Conservation (phyloP, 345 rosid species). For the Conringia planisiliqua region DNA sequence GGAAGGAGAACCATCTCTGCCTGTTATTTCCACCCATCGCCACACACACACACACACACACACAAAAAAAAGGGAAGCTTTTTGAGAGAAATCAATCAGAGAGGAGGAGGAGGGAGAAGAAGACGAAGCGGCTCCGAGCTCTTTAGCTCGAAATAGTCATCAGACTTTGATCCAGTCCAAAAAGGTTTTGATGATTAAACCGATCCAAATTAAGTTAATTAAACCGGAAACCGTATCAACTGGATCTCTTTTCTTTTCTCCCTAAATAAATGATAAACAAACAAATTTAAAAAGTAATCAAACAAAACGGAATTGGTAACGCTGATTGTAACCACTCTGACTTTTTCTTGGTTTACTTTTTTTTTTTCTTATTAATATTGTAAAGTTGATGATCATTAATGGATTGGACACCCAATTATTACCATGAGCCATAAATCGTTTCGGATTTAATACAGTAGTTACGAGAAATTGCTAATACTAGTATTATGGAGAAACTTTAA, state of each 20-base stretch:
- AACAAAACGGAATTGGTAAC: slow-evolving; percentile 11
- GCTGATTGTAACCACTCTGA: slow-evolving; percentile 3
- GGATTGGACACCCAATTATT: neutral
- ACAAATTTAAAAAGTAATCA: neutral
- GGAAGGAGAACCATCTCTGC: slow-evolving; percentile 66
- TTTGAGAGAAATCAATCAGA: neutral
- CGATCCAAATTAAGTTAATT: neutral
- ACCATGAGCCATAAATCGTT: neutral
- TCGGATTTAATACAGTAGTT: neutral
- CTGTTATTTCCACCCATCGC: slow-evolving; percentile 56
- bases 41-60: no score
- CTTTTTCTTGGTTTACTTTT: slow-evolving; percentile 25
- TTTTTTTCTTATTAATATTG: slow-evolving; percentile 19
- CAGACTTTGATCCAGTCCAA: slow-evolving; percentile 5
- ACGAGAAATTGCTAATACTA: neutral
- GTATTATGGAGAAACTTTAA: no score
- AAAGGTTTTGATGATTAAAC: slow-evolving; percentile 3
- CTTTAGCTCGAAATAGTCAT: neutral
- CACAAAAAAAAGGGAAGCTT: no score
- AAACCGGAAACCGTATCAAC: neutral
- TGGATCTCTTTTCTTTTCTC: neutral
- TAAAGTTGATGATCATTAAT: neutral
- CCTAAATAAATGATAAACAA: neutral
- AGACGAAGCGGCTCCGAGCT: neutral
- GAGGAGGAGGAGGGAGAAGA: neutral